Evolutionary conservation across 495 filamentous ascomycete species (phyloP).

Genomic region (Trichoderma reesei): DNA sequence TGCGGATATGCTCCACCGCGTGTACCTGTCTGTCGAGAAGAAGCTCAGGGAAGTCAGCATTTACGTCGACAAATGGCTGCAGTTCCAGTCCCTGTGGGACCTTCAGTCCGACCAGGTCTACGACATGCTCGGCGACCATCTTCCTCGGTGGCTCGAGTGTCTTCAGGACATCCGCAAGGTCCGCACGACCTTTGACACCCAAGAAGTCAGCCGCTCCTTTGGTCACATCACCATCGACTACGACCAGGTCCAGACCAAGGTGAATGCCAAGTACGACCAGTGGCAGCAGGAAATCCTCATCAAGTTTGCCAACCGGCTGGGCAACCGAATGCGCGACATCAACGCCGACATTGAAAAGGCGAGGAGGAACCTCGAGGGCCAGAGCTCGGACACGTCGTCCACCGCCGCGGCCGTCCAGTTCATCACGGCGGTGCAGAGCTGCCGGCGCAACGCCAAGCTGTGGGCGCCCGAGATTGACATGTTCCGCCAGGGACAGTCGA

Average conservation of each 20-base stretch:
- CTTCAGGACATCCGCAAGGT: constrained; percentile 92
- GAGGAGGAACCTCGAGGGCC: constrained; percentile 75
- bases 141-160: constrained; percentile 85
- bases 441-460: constrained; percentile 79
- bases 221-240: constrained; percentile 93
- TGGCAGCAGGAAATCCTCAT: constrained; percentile 96
- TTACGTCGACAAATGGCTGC: constrained; percentile 95
- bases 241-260: constrained; percentile 94
- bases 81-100: constrained; percentile 98
- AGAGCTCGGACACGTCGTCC: constrained; percentile 82
- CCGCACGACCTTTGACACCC: constrained; percentile 89
- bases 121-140: constrained; percentile 77
- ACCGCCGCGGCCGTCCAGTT: constrained; percentile 95
- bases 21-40: constrained; percentile 70
- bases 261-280: constrained; percentile 98
- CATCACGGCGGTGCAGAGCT: constrained; percentile 94
- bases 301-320: constrained; percentile 83
- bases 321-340: constrained; percentile 82
- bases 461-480: constrained; percentile 95
- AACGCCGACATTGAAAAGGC: constrained; percentile 83
- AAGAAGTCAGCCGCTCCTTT: constrained; percentile 80
- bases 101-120: constrained; percentile 92
- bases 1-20: constrained; percentile 61
- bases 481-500: constrained; percentile 90
- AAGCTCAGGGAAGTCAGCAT: constrained; percentile 63